phyloP scores from a whole-genome alignment of 164 flowering plant genomes.

The Kingdonia uniflora region DNA sequence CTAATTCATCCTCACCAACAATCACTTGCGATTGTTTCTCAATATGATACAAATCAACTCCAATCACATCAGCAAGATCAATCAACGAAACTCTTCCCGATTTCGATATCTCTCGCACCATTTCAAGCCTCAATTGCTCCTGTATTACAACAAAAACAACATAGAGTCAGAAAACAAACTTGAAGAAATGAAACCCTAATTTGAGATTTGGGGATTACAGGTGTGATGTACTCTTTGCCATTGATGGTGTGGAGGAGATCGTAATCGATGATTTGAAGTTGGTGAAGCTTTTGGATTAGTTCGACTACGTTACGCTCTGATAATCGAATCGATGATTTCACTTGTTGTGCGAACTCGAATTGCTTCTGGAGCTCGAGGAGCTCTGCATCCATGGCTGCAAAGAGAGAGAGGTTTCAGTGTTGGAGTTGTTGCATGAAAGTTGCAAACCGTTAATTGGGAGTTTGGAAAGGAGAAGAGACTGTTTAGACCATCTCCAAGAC shows the following conservation, averaged over 20 bases:
- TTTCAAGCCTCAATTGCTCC: conserved; percentile 85
- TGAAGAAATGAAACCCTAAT: background rate
- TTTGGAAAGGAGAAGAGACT: background rate
- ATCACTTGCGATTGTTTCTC: conserved; percentile 72
- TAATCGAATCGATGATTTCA: conserved; percentile 72
- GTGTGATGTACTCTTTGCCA: conserved; percentile 95
- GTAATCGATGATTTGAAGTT: conserved; percentile 81
- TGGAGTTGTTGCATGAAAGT: background rate
- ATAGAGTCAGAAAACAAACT: conserved; percentile 2
- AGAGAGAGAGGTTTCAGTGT: background rate
- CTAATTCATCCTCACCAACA: conserved; percentile 36
- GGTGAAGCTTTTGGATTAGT: conserved; percentile 82
- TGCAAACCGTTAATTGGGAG: background rate
- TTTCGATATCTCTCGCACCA: conserved; percentile 48
- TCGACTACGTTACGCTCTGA: conserved; percentile 94
- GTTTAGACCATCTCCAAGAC: too few relatives aligned
- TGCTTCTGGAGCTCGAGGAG: conserved; percentile 82
- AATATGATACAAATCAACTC: conserved; percentile 87
- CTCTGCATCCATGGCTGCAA: conserved; percentile 64
- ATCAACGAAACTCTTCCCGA: conserved; percentile 75
- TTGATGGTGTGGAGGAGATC: conserved; percentile 90
- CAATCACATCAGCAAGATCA: conserved; percentile 70
- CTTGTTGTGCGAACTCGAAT: conserved; percentile 88
- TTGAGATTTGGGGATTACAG: conserved; percentile 26
- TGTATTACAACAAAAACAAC: conserved; percentile 11